Conservation (phyloP, 306 rosid genomes). For the Gleditsia sinensis region DNA sequence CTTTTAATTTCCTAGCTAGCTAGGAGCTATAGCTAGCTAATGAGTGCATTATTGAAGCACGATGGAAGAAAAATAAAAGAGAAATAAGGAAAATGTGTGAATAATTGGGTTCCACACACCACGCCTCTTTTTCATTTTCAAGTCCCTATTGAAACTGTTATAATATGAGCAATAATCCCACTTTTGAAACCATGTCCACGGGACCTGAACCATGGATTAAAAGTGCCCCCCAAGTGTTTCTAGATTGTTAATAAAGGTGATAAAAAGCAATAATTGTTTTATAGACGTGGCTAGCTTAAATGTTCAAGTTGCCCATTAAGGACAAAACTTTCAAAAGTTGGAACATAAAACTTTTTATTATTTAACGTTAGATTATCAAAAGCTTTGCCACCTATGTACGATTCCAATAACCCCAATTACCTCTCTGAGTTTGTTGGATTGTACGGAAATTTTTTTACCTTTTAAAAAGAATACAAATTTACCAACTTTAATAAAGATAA, state of each 20-base stretch:
- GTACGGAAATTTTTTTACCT: too few relatives aligned
- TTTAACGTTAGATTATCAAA: slow-evolving; percentile 35
- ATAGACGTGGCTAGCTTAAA: slow-evolving; percentile 49
- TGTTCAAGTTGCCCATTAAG: slow-evolving; percentile 50
- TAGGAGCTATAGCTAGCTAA: neutral
- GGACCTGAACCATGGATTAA: slow-evolving; percentile 63
- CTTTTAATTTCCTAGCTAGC: neutral
- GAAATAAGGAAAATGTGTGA: slow-evolving; percentile 31
- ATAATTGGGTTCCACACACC: slow-evolving; percentile 61
- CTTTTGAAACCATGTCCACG: slow-evolving; percentile 63
- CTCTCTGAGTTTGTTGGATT: slow-evolving; percentile 43
- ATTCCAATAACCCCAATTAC: slow-evolving; percentile 41
- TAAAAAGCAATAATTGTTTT: slow-evolving; percentile 29
- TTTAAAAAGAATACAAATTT: too few relatives aligned
- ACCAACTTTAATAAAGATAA: too few relatives aligned
- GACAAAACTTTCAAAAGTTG: slow-evolving; percentile 43
- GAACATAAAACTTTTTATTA: slow-evolving; percentile 32
- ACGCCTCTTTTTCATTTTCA: slow-evolving; percentile 2
- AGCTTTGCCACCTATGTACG: slow-evolving; percentile 56
- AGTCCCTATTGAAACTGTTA: slow-evolving; percentile 36
- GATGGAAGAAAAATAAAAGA: slow-evolving; percentile 32
- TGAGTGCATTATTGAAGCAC: slow-evolving; percentile 45
- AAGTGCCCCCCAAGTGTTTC: slow-evolving; percentile 53
- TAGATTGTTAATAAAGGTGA: slow-evolving; percentile 59
- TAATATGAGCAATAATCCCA: slow-evolving; percentile 35